These are phyloP conservation scores for Calcarisporium arbuscula DNA, from an alignment of 2,329 filamentous ascomycete genomes.

Conservation along the genomic window DNA sequence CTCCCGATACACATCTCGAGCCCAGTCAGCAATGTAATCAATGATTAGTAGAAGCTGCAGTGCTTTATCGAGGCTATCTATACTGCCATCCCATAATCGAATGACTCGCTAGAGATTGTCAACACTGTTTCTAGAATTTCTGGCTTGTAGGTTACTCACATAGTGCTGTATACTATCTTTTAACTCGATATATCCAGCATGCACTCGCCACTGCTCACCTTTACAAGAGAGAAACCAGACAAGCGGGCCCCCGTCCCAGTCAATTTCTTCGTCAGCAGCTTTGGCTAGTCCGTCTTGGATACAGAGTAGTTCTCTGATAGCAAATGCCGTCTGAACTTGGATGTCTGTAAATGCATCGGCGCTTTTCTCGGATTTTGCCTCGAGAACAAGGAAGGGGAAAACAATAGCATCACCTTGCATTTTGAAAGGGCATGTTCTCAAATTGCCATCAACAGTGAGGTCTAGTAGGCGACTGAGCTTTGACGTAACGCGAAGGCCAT, in stretches of 20 bases:
- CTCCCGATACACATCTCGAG: neutral
- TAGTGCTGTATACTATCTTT: neutral
- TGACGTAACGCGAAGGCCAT: too few species aligned
- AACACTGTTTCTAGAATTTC: too few species aligned
- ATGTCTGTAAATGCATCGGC: neutral
- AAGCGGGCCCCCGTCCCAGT: neutral
- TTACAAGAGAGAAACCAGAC: neutral
- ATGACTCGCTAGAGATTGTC: neutral
- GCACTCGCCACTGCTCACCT: neutral
- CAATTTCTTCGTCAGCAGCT: neutral
- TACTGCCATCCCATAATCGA: neutral
- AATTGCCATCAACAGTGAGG: too few species aligned
- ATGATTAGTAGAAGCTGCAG: neutral
- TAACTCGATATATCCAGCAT: neutral
- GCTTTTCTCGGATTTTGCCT: neutral
- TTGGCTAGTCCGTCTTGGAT: neutral
- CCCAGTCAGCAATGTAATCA: constrained; percentile 1
- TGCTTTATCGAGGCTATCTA: neutral
- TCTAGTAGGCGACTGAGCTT: too few species aligned
- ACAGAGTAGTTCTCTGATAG: neutral
- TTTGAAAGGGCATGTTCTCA: too few species aligned
- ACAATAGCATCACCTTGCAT: too few species aligned
- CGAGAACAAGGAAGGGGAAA: neutral
- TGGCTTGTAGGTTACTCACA: neutral
- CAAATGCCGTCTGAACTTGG: neutral